Conservation (phyloP, 1,139 yeast species). For the Zygosaccharomyces sapae region DNA sequence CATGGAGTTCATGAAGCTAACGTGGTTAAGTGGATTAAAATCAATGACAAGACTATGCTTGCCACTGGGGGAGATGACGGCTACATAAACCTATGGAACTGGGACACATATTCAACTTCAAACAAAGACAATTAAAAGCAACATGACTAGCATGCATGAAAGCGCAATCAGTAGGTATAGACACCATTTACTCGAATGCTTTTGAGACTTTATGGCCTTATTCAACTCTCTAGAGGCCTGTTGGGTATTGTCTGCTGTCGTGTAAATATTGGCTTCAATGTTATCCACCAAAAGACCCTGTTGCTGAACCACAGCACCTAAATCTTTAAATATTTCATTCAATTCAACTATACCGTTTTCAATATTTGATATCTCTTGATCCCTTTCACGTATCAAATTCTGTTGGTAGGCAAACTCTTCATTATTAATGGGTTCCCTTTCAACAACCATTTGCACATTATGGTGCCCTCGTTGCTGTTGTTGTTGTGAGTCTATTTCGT, state of each 20-base stretch:
- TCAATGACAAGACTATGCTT: constrained; percentile 23
- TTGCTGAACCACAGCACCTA: constrained; percentile 75
- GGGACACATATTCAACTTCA: constrained; percentile 39
- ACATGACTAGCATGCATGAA: constrained; percentile 47
- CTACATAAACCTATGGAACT: constrained; percentile 61
- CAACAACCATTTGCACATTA: constrained; percentile 34
- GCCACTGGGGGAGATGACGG: constrained; percentile 89
- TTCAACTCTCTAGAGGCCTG: constrained; percentile 68
- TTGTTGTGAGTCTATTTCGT: constrained; percentile 20
- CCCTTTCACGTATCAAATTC: constrained; percentile 73
- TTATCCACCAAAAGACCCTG: constrained; percentile 83
- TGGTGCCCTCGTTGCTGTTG: constrained; percentile 14
- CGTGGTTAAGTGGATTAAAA: constrained; percentile 63
- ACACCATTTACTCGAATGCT: constrained; percentile 66
- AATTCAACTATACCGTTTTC: constrained; percentile 83
- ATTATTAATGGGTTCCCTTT: constrained; percentile 70
- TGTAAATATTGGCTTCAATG: constrained; percentile 79
- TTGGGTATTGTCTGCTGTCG: constrained; percentile 60
- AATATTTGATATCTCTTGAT: constrained; percentile 78
- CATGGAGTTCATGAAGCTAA: constrained; percentile 85
- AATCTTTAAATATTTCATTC: constrained; percentile 82
- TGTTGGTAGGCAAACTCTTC: constrained; percentile 87
- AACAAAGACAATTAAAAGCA: constrained; percentile 39
- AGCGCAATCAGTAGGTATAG: constrained; percentile 67
- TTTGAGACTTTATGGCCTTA: constrained; percentile 75